A percentile compares a stretch with the other conserved stretches of the same genome.
Conservation (phyloP, 257 asterid genomes). For the Capsicum baccatum region DNA sequence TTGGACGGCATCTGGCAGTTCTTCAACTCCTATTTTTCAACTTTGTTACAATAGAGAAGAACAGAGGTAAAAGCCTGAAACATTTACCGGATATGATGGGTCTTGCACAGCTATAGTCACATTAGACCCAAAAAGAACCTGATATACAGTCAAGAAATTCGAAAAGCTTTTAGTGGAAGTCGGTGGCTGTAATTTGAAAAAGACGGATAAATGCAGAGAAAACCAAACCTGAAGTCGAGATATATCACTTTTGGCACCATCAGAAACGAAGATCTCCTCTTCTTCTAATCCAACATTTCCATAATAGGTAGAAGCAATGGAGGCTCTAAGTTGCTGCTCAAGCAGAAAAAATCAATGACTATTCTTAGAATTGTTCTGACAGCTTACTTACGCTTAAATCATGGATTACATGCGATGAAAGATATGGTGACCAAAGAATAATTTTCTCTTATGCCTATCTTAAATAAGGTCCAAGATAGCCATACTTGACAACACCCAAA, state of each 20-base stretch:
- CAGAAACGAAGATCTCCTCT: conserved; percentile 93
- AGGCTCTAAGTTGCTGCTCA: conserved; percentile 78
- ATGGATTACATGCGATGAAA: not conserved
- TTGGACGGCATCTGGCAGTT: not conserved
- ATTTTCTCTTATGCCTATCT: not conserved
- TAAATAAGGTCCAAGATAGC: not conserved
- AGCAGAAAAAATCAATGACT: not conserved
- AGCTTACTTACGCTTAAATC: not conserved
- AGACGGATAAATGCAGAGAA: not conserved
- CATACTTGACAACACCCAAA: not conserved
- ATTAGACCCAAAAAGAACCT: conserved; percentile 95
- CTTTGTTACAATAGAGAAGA: conserved; percentile 12
- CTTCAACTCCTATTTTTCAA: not conserved
- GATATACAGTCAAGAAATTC: conserved; percentile 30
- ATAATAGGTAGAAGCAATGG: conserved; percentile 86
- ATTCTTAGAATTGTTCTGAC: not conserved
- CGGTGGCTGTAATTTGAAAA: not conserved
- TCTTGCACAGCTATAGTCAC: conserved; percentile 98
- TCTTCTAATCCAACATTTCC: conserved; percentile 83
- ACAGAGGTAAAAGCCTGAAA: conserved; percentile 26
- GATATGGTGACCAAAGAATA: not conserved
- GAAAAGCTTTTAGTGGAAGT: conserved; percentile 24
- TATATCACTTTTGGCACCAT: conserved; percentile 99
- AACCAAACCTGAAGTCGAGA: conserved; percentile 86
- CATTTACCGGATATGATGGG: conserved; percentile 92